Conservation (phyloP, 2,329 filamentous ascomycete species). For the Stachybotrys chlorohalonatus region DNA sequence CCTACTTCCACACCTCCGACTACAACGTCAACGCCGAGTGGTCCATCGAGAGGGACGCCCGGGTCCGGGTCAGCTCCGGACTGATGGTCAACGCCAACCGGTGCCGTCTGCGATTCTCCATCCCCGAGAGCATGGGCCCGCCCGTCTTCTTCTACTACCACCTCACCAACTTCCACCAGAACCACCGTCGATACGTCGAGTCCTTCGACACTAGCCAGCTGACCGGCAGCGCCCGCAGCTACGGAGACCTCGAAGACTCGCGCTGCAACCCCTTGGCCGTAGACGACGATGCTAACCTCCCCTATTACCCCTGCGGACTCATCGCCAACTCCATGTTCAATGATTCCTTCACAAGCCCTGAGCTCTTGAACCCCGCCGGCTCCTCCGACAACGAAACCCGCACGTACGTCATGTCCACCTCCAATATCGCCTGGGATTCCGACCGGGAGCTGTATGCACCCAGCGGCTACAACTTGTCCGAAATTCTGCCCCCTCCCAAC, state of each 20-base stretch:
- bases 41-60: slow-evolving; percentile 28
- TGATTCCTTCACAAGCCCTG: slow-evolving; percentile 68
- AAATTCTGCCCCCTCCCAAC: slow-evolving; percentile 78
- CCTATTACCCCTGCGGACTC: slow-evolving; percentile 90
- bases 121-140: slow-evolving; percentile 69
- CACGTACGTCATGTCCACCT: slow-evolving; percentile 67
- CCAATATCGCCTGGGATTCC: slow-evolving; percentile 75
- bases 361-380: slow-evolving; percentile 42
- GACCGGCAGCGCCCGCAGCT: slow-evolving; percentile 55
- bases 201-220: slow-evolving; percentile 80
- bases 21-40: slow-evolving; percentile 30
- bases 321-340: slow-evolving; percentile 98
- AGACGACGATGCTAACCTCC: slow-evolving; percentile 42
- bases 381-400: slow-evolving; percentile 20
- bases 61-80: slow-evolving; percentile 29
- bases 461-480: slow-evolving; percentile 52
- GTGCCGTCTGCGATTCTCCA: slow-evolving; percentile 70
- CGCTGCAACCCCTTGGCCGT: slow-evolving; percentile 67
- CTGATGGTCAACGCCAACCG: slow-evolving; percentile 29
- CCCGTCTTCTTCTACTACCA: slow-evolving; percentile 92
- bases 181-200: slow-evolving; percentile 91
- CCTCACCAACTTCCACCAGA: slow-evolving; percentile 97
- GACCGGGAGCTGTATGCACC: slow-evolving; percentile 72
- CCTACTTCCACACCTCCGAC: slow-evolving; percentile 60
- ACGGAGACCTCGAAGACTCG: slow-evolving; percentile 52